Base-by-base conservation (phyloP, 495 filamentous ascomycete species). In the Melanomma pulvis-pyrius region DNA sequence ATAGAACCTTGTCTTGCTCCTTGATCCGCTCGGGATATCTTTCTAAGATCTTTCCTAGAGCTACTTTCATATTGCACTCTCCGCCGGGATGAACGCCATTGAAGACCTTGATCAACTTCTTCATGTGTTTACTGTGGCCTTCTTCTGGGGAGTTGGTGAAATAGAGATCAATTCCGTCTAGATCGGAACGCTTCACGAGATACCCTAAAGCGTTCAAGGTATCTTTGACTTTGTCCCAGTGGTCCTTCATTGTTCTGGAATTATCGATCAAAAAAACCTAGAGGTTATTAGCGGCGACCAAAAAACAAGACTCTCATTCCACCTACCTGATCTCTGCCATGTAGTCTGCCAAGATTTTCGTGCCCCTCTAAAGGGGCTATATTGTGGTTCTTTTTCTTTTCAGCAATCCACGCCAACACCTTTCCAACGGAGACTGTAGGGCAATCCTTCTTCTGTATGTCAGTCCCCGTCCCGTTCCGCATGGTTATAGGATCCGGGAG, bases 211-310 rank as follows among this genome's bases (percentile, higher is more conserved):
- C 65, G 12, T 46, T 39, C 57, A 79, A 73, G 15, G 71, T 53
- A 3, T 68, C 49, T 8, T 48, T 32, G 1, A 81, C 65, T 0
- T 72, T 61, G 1, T 58, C 32, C 22, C 70, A 70, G 51, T 80
- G 62, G 4, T 49, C 22, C n/a, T 22, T 24, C 79, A 82, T 80
- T 11, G 64, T 67, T 9, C 15, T 54, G 0, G 79, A 74, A 58
- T 78, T 71, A 59, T 81, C 79, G 48, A 82, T 76, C 22, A 81
- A 64, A 66, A 80, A 80, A 13, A 79, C 64, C 69, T 80, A 26
- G 1, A 44, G 17, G 21, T 3, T 17, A 28, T 36, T 15, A 22
- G 46, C 32, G 46, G 19, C 19, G n/a, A 50, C 17, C n/a, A 5
- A 2, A 4, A 9, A 4, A 60, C 12, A 19, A 4, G 22, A 17